phyloP scores from a whole-genome alignment of 768 basidiomycete species.

The Cystobasidium onofrii region DNA sequence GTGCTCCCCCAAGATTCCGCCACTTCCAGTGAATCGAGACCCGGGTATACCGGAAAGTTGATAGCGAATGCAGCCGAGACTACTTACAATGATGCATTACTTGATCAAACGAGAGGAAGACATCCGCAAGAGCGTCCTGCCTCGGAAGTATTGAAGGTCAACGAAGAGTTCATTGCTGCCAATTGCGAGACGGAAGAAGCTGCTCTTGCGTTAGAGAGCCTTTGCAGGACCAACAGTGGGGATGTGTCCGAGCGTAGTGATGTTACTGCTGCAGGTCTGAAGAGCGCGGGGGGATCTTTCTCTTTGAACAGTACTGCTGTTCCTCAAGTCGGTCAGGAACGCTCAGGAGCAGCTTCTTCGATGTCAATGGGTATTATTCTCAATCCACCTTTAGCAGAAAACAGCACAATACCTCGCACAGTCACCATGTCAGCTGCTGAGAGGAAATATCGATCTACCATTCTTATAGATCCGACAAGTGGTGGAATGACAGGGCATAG shows the following conservation, averaged over 20 bases:
- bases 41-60: no score
- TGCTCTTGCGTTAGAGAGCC: not conserved
- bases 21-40: no score
- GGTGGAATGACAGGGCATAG: not conserved
- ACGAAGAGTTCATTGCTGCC: not conserved
- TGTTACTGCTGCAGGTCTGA: not conserved
- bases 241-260: not conserved
- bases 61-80: no score
- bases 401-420: not conserved
- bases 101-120: not conserved
- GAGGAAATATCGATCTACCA: not conserved
- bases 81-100: no score
- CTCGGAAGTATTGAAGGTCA: not conserved
- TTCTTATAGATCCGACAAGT: not conserved
- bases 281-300: not conserved
- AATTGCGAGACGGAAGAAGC: constrained; percentile 1
- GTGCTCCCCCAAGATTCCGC: no score
- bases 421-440: not conserved
- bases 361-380: not conserved
- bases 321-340: not conserved
- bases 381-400: not conserved
- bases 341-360: not conserved
- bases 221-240: not conserved
- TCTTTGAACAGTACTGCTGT: not conserved
- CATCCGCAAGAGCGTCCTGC: not conserved